These are phyloP conservation scores for Prunus mume DNA, from an alignment of 306 rosid genomes.

Conservation along the genomic window DNA sequence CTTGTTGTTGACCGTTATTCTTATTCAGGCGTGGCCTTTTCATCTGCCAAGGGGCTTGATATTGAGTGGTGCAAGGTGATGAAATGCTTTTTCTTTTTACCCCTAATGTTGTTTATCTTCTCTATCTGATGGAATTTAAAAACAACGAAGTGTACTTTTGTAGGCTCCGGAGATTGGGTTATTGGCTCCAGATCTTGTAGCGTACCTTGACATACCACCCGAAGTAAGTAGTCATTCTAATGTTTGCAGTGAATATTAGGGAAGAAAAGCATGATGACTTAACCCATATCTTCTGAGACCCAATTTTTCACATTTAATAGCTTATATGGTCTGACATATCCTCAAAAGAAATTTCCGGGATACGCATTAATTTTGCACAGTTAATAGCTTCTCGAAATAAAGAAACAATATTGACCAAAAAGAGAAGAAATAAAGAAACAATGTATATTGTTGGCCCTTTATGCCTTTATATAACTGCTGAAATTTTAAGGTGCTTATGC, in stretches of 20 bases:
- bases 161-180: constrained; percentile 90
- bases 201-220: constrained; percentile 83
- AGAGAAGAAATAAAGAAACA: neutral
- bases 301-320: no score
- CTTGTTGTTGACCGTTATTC: constrained; percentile 95
- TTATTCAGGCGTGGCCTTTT: constrained; percentile 93
- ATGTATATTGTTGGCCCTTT: neutral
- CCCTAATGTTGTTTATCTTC: neutral
- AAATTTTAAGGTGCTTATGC: neutral
- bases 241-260: neutral
- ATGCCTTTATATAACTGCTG: neutral
- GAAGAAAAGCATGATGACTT: neutral
- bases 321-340: neutral
- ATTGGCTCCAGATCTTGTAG: constrained; percentile 75
- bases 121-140: neutral
- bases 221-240: constrained; percentile 46
- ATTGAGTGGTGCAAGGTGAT: constrained; percentile 91
- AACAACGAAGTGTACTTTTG: constrained; percentile 24
- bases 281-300: neutral
- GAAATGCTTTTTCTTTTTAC: neutral
- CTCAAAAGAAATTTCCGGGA: neutral
- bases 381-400: neutral
- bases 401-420: neutral
- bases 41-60: constrained; percentile 84
- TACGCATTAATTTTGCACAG: neutral